Evolutionary conservation across 2,329 filamentous ascomycete species (phyloP).

Genomic region (Escovopsis weberi): DNA sequence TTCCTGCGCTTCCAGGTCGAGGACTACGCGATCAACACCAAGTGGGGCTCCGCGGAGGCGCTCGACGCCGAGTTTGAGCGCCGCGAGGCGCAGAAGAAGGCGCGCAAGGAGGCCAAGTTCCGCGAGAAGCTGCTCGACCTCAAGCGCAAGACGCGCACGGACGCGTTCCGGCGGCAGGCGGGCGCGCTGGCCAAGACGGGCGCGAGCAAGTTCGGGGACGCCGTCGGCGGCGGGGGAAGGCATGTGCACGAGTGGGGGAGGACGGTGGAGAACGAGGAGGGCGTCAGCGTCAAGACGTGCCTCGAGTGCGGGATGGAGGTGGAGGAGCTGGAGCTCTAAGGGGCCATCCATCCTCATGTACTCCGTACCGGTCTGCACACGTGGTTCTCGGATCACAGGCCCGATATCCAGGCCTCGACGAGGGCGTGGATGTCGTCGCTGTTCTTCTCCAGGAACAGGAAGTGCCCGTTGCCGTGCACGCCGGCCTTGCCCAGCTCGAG

Average conservation of each 20-base stretch:
- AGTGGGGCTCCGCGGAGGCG: conserved; percentile 80
- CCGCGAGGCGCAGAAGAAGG: conserved; percentile 66
- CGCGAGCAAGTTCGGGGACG: conserved; percentile 59
- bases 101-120: conserved; percentile 81
- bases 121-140: conserved; percentile 75
- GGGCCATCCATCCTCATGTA: neutral
- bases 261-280: conserved; percentile 52
- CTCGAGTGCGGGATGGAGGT: conserved; percentile 64
- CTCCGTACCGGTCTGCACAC: neutral
- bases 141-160: conserved; percentile 85
- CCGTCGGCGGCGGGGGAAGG: conserved; percentile 48
- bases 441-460: conserved; percentile 35
- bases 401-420: conserved; percentile 12
- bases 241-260: conserved; percentile 85
- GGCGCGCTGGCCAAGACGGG: conserved; percentile 39
- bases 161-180: conserved; percentile 66
- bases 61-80: conserved; percentile 80
- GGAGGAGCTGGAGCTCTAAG: conserved; percentile 54
- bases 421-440: conserved; percentile 21
- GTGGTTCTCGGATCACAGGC: neutral
- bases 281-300: conserved; percentile 70
- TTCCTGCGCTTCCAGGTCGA: conserved; percentile 90
- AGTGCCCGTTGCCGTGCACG: conserved; percentile 31
- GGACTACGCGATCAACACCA: conserved; percentile 75
- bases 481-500: conserved; percentile 23